Base-by-base conservation (phyloP, 257 asterid genomes). In the Fraxinus cuspidata region DNA sequence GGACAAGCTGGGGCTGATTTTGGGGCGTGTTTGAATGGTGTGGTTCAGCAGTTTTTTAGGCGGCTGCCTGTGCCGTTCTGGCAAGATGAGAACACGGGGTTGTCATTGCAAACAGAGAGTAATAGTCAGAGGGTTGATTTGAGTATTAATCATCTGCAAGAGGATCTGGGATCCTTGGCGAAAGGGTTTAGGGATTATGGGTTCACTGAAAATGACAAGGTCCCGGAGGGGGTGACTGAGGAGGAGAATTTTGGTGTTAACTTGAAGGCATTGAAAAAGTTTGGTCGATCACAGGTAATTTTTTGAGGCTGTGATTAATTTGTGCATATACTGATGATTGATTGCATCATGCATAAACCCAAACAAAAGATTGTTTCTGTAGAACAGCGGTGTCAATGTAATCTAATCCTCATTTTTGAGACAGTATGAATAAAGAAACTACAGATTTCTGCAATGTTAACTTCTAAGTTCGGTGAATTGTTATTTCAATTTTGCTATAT, bases 1-100 rank as follows among this genome's bases (percentile, higher is more conserved):
- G 98, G 99, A 21, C 98, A 90, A 82, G 98, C 90, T 21, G 98
- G 98, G 80, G 92, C 84, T 63, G 97, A 90, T 79, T 84, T 96
- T 47, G 98, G 99, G 70, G 93, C 91, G 38, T 76, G 89, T 68
- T 76, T 95, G 77, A 90, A 88, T 81, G 97, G 99, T 65, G 72
- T 92, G 85, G 98, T 89, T 77, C 90, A 95, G 75, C 98, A 91
- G 70, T 77, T 92, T 66, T 78, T 89, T 70, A 87, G 96, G 84
- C 83, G 86, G 84, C 80, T 95, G 74, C 97, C 99, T 0, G 74
- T 87, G 65, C 97, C 97, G 2, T 96, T 93, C 81, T 79, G 86
- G n/a, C 92, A 89, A 18, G 94, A 92, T 18, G 97, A 88, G 73
- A 87, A 53, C 35, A 69, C 67, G 25, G 89, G 86, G 74, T 56